Percentiles rank a stretch among this genome's conserved stretches.
phyloP scores from a whole-genome alignment of 768 basidiomycete species.

The Hortiboletus flavorubellus region DNA sequence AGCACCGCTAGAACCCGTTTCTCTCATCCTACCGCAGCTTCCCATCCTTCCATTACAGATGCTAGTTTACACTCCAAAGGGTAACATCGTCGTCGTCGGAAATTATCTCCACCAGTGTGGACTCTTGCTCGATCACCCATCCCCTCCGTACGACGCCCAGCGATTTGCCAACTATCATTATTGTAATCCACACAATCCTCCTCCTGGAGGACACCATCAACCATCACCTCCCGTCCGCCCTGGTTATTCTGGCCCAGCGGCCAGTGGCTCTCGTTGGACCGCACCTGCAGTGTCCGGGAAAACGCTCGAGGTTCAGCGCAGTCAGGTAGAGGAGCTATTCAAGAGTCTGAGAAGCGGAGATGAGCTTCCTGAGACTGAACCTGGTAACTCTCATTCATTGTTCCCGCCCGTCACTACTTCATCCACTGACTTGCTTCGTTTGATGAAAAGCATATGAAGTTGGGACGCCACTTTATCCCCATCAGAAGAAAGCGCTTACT shows the following conservation, averaged over 20 bases:
- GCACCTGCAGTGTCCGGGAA: slow-evolving; percentile 59
- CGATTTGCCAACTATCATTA: slow-evolving; percentile 66
- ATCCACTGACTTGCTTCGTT: slow-evolving; percentile 15
- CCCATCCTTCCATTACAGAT: slow-evolving; percentile 82
- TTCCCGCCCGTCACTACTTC: slow-evolving; percentile 10
- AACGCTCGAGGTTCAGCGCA: slow-evolving; percentile 87
- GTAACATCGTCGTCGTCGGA: slow-evolving; percentile 83
- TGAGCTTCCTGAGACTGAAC: slow-evolving; percentile 82
- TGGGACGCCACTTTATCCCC: slow-evolving; percentile 87
- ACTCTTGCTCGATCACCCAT: slow-evolving; percentile 79
- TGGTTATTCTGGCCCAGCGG: slow-evolving; percentile 40
- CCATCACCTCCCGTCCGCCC: slow-evolving; percentile 40
- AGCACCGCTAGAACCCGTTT: slow-evolving; percentile 14
- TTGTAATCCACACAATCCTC: slow-evolving; percentile 86
- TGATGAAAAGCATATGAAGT: slow-evolving; percentile 56
- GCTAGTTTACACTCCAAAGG: slow-evolving; percentile 91
- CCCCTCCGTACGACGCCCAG: slow-evolving; percentile 58
- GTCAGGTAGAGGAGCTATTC: slow-evolving; percentile 93
- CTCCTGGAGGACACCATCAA: slow-evolving; percentile 58
- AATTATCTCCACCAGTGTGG: slow-evolving; percentile 65
- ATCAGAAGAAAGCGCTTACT: slow-evolving; percentile 97
- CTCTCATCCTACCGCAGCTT: slow-evolving; percentile 44
- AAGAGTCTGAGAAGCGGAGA: slow-evolving; percentile 83
- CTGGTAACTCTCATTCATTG: slow-evolving; percentile 52
- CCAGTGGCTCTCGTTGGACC: slow-evolving; percentile 47